Conservation (phyloP, 805 yeast species). For the Kodamaea neixiangensis region DNA sequence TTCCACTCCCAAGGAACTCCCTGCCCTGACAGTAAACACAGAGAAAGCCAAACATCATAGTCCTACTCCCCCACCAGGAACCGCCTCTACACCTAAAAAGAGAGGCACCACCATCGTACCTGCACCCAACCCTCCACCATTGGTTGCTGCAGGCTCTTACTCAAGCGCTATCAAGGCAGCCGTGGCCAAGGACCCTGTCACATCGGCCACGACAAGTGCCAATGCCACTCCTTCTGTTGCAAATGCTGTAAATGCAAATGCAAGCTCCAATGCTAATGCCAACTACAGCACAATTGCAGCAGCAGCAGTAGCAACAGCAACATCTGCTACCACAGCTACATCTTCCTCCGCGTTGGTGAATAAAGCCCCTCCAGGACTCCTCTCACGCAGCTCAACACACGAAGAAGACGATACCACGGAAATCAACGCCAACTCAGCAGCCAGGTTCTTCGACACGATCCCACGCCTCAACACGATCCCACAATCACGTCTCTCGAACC, state of each 20-base stretch:
- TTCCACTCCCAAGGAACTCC: neutral
- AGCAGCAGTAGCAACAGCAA: conserved; percentile 4
- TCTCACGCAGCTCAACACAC: conserved; percentile 6
- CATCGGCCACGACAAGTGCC: conserved; percentile 1
- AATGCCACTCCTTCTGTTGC: conserved; percentile 16
- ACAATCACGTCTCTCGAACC: conserved; percentile 49
- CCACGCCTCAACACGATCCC: conserved; percentile 29
- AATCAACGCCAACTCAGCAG: conserved; percentile 6
- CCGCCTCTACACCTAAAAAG: conserved; percentile 16
- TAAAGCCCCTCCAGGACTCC: conserved; percentile 8
- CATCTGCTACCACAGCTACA: conserved; percentile 11
- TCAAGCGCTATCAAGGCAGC: conserved; percentile 28
- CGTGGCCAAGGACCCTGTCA: neutral
- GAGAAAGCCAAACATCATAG: conserved; percentile 9
- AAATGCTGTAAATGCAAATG: conserved; percentile 14
- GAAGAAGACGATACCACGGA: conserved; percentile 10
- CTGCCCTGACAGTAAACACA: conserved; percentile 4
- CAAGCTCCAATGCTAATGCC: conserved; percentile 13
- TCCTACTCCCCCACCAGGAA: conserved; percentile 12
- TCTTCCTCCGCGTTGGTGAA: conserved; percentile 19
- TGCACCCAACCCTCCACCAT: conserved; percentile 26
- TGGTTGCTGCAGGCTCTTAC: conserved; percentile 20
- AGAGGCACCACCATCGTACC: conserved; percentile 17
- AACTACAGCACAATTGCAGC: neutral
- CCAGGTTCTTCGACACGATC: conserved; percentile 23